phyloP scores from a whole-genome alignment of 768 basidiomycete species.

The Tricholoma sp. region DNA sequence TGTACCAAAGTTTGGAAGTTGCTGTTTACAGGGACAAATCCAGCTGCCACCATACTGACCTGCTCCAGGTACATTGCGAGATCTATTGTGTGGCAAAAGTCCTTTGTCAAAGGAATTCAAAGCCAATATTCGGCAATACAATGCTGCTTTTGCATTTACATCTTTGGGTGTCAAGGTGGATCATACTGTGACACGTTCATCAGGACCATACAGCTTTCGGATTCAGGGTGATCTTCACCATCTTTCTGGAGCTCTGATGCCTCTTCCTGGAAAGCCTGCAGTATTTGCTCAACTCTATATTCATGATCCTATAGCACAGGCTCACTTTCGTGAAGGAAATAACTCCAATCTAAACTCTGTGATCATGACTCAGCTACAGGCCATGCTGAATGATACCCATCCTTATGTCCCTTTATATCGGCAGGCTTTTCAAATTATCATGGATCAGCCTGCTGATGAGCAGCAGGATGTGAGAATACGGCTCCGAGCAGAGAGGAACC shows the following conservation, averaged over 20 bases:
- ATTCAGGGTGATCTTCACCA: slow-evolving; percentile 30
- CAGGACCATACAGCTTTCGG: slow-evolving; percentile 19
- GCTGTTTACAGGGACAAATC: slow-evolving; percentile 11
- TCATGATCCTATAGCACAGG: slow-evolving; percentile 22
- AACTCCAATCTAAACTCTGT: slow-evolving; percentile 1
- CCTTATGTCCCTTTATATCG: slow-evolving; percentile 15
- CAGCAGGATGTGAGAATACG: not conserved
- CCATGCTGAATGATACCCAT: slow-evolving; percentile 3
- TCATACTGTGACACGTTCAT: slow-evolving; percentile 10
- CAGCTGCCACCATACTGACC: not conserved
- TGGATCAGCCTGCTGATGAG: slow-evolving; percentile 7
- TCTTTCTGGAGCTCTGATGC: slow-evolving; percentile 19
- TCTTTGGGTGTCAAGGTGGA: slow-evolving; percentile 25
- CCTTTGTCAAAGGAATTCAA: slow-evolving; percentile 17
- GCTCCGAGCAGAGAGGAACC: not conserved
- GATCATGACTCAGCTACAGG: slow-evolving; percentile 4
- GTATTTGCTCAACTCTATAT: slow-evolving; percentile 31
- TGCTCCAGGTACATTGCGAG: not conserved
- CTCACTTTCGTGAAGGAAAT: slow-evolving; percentile 3
- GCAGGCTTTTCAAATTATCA: slow-evolving; percentile 18
- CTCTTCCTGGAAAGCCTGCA: slow-evolving; percentile 11
- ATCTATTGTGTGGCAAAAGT: not conserved
- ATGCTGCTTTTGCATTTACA: slow-evolving; percentile 29
- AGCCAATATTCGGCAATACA: slow-evolving; percentile 29
- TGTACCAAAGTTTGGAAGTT: slow-evolving; percentile 8